A percentile compares a stretch with the other conserved stretches of the same genome.
phyloP scores from a whole-genome alignment of 192 early-diverging fungal genomes.

The Mortierella alpina region DNA sequence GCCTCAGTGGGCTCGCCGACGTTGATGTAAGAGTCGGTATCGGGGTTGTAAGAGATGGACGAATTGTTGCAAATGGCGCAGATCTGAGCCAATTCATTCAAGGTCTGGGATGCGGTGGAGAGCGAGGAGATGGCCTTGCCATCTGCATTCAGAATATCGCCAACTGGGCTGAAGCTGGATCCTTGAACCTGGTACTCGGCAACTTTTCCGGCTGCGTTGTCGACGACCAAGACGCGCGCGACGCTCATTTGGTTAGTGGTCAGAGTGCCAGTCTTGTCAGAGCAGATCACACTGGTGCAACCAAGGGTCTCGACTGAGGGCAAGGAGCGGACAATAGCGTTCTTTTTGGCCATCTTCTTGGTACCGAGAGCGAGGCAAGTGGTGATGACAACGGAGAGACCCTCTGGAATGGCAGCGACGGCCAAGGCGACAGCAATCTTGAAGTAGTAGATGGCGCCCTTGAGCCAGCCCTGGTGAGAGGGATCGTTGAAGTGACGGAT shows the following conservation, averaged over 20 bases:
- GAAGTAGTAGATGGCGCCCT: conserved; percentile 98
- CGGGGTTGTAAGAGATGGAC: conserved; percentile 82
- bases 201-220: conserved; percentile 58
- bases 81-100: conserved; percentile 84
- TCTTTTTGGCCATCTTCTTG: conserved; percentile 95
- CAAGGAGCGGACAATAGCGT: conserved; percentile 95
- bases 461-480: conserved; percentile 89
- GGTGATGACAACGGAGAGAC: conserved; percentile 97
- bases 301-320: conserved; percentile 97
- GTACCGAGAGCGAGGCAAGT: conserved; percentile 98
- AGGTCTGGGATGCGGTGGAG: conserved; percentile 62
- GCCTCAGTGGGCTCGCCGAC: conserved; percentile 99
- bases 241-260: conserved; percentile 99
- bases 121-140: conserved; percentile 62
- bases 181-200: conserved; percentile 86
- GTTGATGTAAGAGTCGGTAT: conserved; percentile 69
- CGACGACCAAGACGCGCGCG: conserved; percentile 68
- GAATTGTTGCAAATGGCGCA: conserved; percentile 95
- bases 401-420: conserved; percentile 99
- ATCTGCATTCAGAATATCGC: conserved; percentile 61
- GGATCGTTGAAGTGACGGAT: conserved; percentile 96
- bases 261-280: conserved; percentile 99
- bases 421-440: conserved; percentile 99
- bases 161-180: conserved; percentile 88
- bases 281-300: conserved; percentile 97